A percentile compares a stretch with the other conserved stretches of the same genome.
phyloP scores from a whole-genome alignment of 495 filamentous ascomycete genomes.

The Podospora comata region DNA sequence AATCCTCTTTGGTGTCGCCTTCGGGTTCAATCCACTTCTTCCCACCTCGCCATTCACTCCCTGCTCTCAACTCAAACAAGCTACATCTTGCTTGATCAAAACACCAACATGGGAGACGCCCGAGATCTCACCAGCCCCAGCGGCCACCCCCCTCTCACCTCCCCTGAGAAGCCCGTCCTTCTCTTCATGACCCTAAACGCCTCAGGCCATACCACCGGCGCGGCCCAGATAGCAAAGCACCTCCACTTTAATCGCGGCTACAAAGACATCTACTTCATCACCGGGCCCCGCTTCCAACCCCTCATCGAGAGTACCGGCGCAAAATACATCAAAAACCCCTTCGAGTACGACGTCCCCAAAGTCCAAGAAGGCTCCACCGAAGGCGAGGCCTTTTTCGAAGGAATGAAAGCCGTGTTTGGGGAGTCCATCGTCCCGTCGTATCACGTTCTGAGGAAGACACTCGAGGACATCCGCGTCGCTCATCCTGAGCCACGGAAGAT shows the following conservation, averaged over 20 bases:
- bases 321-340: conserved; percentile 18
- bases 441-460: conserved; percentile 27
- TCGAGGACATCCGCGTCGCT: conserved; percentile 20
- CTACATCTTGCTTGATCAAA: background rate
- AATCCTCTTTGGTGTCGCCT: background rate
- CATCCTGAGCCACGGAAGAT: conserved; percentile 25
- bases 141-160: background rate
- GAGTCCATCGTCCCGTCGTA: conserved; percentile 20
- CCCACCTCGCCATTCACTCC: too few relatives aligned
- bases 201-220: conserved; percentile 18
- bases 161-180: conserved; percentile 27
- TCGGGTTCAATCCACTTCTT: too few relatives aligned
- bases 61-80: background rate
- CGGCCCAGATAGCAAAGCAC: conserved; percentile 20
- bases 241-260: conserved; percentile 30
- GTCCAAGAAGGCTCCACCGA: background rate
- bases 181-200: conserved; percentile 12
- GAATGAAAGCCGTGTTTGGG: conserved; percentile 20
- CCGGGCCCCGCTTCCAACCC: conserved; percentile 29
- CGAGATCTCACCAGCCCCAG: background rate
- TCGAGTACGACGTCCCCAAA: background rate
- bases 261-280: conserved; percentile 31
- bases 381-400: background rate
- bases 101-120: background rate
- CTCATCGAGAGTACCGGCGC: conserved; percentile 13